These are phyloP conservation scores for Phytophthora brassicae DNA, from an alignment of 352 stramenopile species.

Conservation along the genomic window DNA sequence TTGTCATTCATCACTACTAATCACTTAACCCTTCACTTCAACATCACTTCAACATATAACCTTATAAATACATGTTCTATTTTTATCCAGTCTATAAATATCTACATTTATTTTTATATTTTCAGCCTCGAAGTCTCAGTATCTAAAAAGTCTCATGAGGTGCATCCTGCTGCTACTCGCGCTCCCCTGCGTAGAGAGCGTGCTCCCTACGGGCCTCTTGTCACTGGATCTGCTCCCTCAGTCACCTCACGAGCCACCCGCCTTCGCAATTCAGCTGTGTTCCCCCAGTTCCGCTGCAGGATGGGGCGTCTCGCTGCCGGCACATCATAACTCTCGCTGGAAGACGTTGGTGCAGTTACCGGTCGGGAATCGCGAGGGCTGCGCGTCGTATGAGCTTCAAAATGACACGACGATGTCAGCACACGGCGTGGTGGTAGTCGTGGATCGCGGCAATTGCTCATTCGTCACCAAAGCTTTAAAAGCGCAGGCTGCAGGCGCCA, in stretches of 20 bases:
- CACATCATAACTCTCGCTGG: slow-evolving; percentile 52
- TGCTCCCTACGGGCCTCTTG: slow-evolving; percentile 49
- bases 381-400: slow-evolving; percentile 32
- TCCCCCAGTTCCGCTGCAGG: slow-evolving; percentile 51
- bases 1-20: slow-evolving; percentile 8
- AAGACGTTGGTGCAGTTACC: slow-evolving; percentile 49
- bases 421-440: slow-evolving; percentile 48
- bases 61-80: no score
- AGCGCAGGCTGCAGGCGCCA: slow-evolving; percentile 57
- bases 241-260: slow-evolving; percentile 17
- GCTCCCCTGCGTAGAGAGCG: slow-evolving; percentile 22
- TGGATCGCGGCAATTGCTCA: slow-evolving; percentile 75
- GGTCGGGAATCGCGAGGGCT: slow-evolving; percentile 42
- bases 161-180: slow-evolving; percentile 16
- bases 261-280: slow-evolving; percentile 53
- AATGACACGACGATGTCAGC: slow-evolving; percentile 3
- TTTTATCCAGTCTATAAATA: not conserved
- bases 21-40: no score
- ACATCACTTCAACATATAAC: no score
- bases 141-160: slow-evolving; percentile 12
- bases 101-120: not conserved
- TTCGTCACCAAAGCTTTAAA: slow-evolving; percentile 63
- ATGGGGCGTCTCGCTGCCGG: slow-evolving; percentile 56
- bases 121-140: not conserved
- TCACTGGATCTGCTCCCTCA: slow-evolving; percentile 42